Evolutionary conservation across 768 basidiomycete species (phyloP).

Genomic region (Suillus clintonianus): DNA sequence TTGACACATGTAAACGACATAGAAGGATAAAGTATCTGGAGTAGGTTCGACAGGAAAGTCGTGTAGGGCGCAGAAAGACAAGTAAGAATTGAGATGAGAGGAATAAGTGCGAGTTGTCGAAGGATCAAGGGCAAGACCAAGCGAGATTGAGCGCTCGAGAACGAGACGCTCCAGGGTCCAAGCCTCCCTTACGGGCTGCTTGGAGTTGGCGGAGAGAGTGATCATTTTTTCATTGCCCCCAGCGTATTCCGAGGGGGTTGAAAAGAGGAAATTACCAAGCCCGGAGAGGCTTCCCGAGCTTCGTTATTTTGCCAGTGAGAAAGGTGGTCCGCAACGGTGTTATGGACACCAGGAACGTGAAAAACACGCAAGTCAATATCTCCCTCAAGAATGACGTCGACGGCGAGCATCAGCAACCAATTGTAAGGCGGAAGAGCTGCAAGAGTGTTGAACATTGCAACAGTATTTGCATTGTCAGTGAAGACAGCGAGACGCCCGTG

Average conservation of each 20-base stretch:
- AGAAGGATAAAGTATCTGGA: constrained; percentile 16
- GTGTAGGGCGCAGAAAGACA: constrained; percentile 35
- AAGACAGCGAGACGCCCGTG: constrained; percentile 6
- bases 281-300: constrained; percentile 1
- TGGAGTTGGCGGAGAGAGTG: constrained; percentile 6
- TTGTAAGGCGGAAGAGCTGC: constrained; percentile 23
- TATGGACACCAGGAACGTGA: constrained; percentile 25
- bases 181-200: constrained; percentile 32
- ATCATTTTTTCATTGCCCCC: constrained; percentile 24
- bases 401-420: constrained; percentile 17
- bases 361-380: constrained; percentile 23
- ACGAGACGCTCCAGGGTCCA: constrained; percentile 38
- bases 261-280: not conserved
- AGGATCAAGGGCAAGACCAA: constrained; percentile 31
- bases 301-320: constrained; percentile 33
- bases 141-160: constrained; percentile 32
- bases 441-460: constrained; percentile 30
- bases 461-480: constrained; percentile 12
- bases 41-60: constrained; percentile 39
- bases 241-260: constrained; percentile 18
- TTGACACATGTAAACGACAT: constrained; percentile 11
- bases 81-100: constrained; percentile 39
- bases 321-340: constrained; percentile 15
- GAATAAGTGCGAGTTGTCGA: constrained; percentile 27
- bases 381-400: constrained; percentile 13